These are phyloP conservation scores for Conringia planisiliqua DNA, from an alignment of 345 rosid species.

Conservation along the genomic window DNA sequence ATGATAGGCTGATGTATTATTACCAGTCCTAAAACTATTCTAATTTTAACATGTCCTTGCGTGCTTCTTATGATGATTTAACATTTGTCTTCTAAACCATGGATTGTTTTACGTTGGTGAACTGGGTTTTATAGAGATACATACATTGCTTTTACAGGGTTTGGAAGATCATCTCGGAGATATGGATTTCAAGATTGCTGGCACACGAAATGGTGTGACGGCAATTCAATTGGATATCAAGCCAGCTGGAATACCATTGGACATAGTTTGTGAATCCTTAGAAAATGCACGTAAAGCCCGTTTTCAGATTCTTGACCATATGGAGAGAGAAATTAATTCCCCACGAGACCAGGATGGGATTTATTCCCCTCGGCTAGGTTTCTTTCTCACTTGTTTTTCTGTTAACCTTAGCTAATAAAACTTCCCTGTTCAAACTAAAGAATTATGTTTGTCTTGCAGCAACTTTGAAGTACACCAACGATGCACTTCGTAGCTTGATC, in stretches of 20 bases:
- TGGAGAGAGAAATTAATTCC: slow-evolving; percentile 70
- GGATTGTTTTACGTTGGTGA: not conserved
- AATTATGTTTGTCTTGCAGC: slow-evolving; percentile 45
- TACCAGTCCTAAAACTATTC: not conserved
- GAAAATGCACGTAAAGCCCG: slow-evolving; percentile 85
- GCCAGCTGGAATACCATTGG: slow-evolving; percentile 97
- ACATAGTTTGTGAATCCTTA: slow-evolving; percentile 81
- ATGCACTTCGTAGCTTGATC: slow-evolving; percentile 73
- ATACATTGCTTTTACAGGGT: slow-evolving; percentile 47
- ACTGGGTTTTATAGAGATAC: not conserved
- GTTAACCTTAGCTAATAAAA: not conserved
- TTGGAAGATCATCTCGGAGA: slow-evolving; percentile 98
- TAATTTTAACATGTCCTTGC: not conserved
- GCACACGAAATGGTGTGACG: slow-evolving; percentile 81
- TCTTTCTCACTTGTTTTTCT: not conserved
- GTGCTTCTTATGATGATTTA: not conserved
- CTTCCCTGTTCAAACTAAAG: not conserved
- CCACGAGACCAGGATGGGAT: slow-evolving; percentile 61
- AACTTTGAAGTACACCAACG: slow-evolving; percentile 75
- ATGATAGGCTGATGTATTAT: not conserved
- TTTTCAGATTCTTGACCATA: slow-evolving; percentile 83
- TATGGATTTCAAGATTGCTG: slow-evolving; percentile 98
- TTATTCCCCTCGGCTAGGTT: slow-evolving; percentile 74
- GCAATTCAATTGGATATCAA: slow-evolving; percentile 97
- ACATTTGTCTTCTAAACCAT: not conserved